Evolutionary conservation across 1,139 yeast species (phyloP).

Genomic region (Saccharomyces hybrid): DNA sequence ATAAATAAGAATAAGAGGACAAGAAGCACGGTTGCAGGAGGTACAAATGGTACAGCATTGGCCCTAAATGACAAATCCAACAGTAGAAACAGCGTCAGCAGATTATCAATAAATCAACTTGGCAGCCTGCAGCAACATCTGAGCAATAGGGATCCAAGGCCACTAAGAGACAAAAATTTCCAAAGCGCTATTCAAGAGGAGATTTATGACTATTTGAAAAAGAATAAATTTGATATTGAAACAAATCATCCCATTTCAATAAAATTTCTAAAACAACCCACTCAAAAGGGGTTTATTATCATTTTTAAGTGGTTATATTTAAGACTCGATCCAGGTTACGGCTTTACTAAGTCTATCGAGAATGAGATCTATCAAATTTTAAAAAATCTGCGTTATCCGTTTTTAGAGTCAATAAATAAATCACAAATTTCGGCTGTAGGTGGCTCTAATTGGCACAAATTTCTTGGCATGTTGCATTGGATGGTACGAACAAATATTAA

Average conservation of each 20-base stretch:
- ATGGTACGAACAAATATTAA: slow-evolving; percentile 50
- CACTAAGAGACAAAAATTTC: slow-evolving; percentile 63
- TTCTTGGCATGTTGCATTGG: slow-evolving; percentile 79
- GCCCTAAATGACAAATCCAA: neutral
- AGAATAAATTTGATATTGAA: slow-evolving; percentile 62
- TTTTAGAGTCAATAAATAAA: slow-evolving; percentile 67
- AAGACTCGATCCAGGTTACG: slow-evolving; percentile 71
- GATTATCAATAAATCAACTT: neutral
- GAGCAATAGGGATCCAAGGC: slow-evolving; percentile 54
- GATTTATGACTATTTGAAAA: slow-evolving; percentile 54
- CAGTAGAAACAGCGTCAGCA: neutral
- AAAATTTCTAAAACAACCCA: slow-evolving; percentile 65
- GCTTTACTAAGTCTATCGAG: slow-evolving; percentile 61
- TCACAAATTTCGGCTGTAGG: slow-evolving; percentile 89
- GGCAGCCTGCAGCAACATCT: slow-evolving; percentile 6
- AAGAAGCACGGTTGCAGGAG: slow-evolving; percentile 15
- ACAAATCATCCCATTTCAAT: slow-evolving; percentile 62
- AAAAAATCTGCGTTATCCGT: slow-evolving; percentile 67
- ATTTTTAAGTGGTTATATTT: slow-evolving; percentile 76
- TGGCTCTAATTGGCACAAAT: slow-evolving; percentile 81
- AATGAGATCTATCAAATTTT: slow-evolving; percentile 65
- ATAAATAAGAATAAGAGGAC: slow-evolving; percentile 6
- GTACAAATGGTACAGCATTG: slow-evolving; percentile 1
- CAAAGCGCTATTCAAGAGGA: slow-evolving; percentile 59
- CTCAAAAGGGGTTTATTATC: slow-evolving; percentile 75